phyloP scores from a whole-genome alignment of 768 basidiomycete species.

The Lentinula guzmanii region DNA sequence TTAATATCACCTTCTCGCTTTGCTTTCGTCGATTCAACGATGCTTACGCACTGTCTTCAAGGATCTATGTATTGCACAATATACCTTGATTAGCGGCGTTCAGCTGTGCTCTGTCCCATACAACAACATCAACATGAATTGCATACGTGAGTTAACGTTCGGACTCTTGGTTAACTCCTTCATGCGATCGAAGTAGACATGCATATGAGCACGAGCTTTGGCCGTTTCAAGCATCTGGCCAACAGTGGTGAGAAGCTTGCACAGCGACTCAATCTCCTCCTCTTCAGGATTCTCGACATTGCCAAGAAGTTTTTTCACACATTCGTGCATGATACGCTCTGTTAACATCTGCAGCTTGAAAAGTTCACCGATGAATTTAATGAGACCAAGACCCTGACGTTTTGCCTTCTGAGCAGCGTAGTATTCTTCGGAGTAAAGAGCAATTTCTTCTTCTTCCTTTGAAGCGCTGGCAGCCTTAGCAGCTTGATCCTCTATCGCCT shows the following conservation, averaged over 20 bases:
- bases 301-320: constrained; percentile 89
- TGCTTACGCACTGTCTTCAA: neutral
- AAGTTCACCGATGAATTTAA: constrained; percentile 96
- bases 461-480: constrained; percentile 62
- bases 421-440: constrained; percentile 92
- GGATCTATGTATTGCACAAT: neutral
- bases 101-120: neutral
- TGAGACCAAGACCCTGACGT: constrained; percentile 92
- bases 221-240: constrained; percentile 75
- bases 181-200: constrained; percentile 92
- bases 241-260: constrained; percentile 88
- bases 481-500: constrained; percentile 82
- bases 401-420: constrained; percentile 96
- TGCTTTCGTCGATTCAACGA: neutral
- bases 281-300: constrained; percentile 96
- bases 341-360: constrained; percentile 98
- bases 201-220: constrained; percentile 82
- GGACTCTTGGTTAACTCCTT: constrained; percentile 69
- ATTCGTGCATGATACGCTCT: constrained; percentile 97
- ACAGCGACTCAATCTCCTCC: constrained; percentile 95
- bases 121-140: constrained; percentile 50
- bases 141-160: constrained; percentile 81
- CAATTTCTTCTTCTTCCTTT: constrained; percentile 56
- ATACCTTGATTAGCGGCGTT: neutral
- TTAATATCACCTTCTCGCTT: neutral